Evolutionary conservation across 225 moss, liverwort and hornwort species (phyloP).

Genomic region (Neckera pumila): DNA sequence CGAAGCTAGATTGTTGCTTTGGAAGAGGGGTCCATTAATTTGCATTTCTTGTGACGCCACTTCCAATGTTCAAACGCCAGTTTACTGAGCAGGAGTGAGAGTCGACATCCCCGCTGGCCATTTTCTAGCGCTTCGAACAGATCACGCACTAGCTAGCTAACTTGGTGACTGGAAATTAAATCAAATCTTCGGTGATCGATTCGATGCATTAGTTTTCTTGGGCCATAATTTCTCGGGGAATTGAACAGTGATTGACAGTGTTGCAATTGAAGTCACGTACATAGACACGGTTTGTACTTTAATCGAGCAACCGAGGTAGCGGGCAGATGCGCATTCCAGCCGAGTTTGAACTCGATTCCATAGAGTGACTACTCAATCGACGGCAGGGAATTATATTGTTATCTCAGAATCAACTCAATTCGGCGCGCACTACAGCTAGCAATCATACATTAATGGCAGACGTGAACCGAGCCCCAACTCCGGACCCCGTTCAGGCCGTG

Average conservation of each 20-base stretch:
- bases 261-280: not conserved
- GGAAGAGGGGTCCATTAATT: not conserved
- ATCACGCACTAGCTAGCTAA: not conserved
- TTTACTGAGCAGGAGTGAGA: not conserved
- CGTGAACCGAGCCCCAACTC: not conserved
- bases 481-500: not conserved
- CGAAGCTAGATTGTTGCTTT: not conserved
- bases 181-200: not conserved
- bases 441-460: not conserved
- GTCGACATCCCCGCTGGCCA: not conserved
- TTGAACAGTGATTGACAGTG: not conserved
- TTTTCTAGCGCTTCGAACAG: not conserved
- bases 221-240: not conserved
- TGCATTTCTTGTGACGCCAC: not conserved
- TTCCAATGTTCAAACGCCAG: not conserved
- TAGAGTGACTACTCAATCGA: not conserved
- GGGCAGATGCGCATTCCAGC: not conserved
- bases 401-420: not conserved
- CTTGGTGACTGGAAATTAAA: not conserved
- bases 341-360: not conserved
- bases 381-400: not conserved
- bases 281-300: no score
- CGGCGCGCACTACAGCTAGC: not conserved
- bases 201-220: not conserved
- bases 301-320: not conserved